Evolutionary conservation across 2,329 filamentous ascomycete species (phyloP), one percentile per base, ranked within the genome.

Genomic region (Xylariomycetidae sp.): DNA sequence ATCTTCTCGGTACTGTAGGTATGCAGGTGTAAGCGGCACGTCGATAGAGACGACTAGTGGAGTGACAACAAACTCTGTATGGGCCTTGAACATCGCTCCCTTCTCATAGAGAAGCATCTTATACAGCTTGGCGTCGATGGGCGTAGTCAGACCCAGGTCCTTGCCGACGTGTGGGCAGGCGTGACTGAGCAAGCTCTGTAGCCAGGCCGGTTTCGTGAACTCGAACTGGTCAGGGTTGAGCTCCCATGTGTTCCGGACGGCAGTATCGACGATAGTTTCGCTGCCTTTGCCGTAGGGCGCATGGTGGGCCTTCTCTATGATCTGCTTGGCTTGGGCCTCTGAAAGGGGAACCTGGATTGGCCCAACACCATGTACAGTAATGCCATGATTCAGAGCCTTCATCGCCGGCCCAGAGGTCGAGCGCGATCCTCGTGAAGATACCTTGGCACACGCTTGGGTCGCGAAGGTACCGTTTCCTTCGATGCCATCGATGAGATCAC

Each of bases 91-190:
- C 52, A 68, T 65, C 4, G 65, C 64, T 0, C 67, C 70, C 32
- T 66, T 17, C 31, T 68, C 66, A 44, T 72, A 73, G 3, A 74
- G 45, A 3, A 70, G 49, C 50, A 74, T 55, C 40, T 72, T 72
- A 48, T 67, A 61, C 1, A 63, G 44, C 29, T 68, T 51, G 2
- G 60, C 60, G 2, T 32, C 42, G 31, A 64, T 44, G 26, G 39
- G 40, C 2, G 38, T 37, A 2, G 34, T 32, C 30, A 66, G 49
- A 1, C 60, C 61, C 8, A 69, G 47, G 1, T 18, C 20, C 52
- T 38, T 3, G 8, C 14, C 25, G 7, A 27, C 7, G 20, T 23
- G 20, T 8, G 20, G 20, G 12, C 20, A 23, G 20, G 12, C 20
- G 20, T 8, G 8, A 12, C 12, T 12, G 8, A 23, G 20, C 20